Base-by-base conservation (phyloP, 768 basidiomycete species). In the Russula olivacea region DNA sequence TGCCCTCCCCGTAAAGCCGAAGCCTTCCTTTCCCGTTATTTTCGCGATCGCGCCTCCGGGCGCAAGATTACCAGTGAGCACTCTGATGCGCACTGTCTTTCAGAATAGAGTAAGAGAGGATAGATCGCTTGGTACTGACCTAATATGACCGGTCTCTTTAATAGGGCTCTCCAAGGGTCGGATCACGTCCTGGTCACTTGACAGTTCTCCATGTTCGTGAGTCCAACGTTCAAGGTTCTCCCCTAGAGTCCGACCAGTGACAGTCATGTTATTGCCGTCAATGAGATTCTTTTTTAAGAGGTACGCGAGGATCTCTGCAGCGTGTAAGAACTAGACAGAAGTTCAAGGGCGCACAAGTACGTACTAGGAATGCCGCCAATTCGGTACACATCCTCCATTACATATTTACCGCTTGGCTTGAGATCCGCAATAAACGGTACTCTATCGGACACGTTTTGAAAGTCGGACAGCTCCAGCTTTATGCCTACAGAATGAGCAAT, bases 321-420 rank as follows among this genome's bases (percentile, higher is more conserved):
- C 53, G 41, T 60, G 61, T 36, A 40, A 59, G 40, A 52, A 36
- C 6, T 23, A 28, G 10, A 60, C 17, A 59, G 30, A 4, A 38
- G 36, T 21, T 11, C 14, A 17, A 48, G 25, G 19, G 43, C 41
- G 15, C 25, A 32, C 51, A 58, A 34, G 58, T 10, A 79, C 89
- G 65, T 75, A 96, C 94, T 90, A 4, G 97, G 96, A 68, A 95
- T 94, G 61, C 96, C 97, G 59, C 97, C 97, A 61, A 98, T 87
- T 74, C 89, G 91, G 81, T 91, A 86, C 10, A 99, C 85, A 71
- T 98, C 91, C 75, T 95, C 94, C 93, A 98, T 97, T 69, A 98
- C 92, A 79, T 98, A 98, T 76, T 94, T 94, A 41, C 97, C 97
- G 66, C 91, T 93, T 1, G 97, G 97, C 73, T 95, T 97, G 67